Evolutionary conservation across 352 stramenopile genomes (phyloP), one percentile per base, ranked within the genome.

Genomic region (Vaucheria bursata): DNA sequence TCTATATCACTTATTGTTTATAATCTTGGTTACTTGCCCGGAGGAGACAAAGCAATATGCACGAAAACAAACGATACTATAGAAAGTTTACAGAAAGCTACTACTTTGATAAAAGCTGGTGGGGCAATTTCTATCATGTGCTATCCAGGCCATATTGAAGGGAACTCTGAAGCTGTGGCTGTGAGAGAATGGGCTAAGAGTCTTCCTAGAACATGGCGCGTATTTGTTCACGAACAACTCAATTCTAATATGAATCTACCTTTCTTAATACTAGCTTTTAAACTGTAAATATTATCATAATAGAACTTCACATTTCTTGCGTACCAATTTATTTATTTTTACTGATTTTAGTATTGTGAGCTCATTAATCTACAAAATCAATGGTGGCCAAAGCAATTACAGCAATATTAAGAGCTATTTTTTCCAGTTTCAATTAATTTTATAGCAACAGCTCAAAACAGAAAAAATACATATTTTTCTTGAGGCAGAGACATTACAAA

Each of bases 111-210:
- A 7, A 77, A 77, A 37, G 38, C 35, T 2, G 75, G 75, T 12
- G 75, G 75, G 37, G 71, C 74, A 53, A 80, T 80, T 40, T 73
- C 50, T 71, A 38, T 80, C 8, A 80, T 74, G 75, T 71, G 69
- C 29, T 80, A 80, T 38, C 67, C n/a, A 39, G 75, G 75, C 3
- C 75, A 80, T 53, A 7, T 7, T 6, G 39, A 80, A 69, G 75
- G 75, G 31, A 59, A 66, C 40, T 38, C 45, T 7, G 75, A 80
- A 64, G 74, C 39, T 18, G 75, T 66, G 29, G 75, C 75, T 32
- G 25, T 80, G 68, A 59, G 34, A 7, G 68, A 79, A 38, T 80
- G 70, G 31, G 75, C 38, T 34, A 59, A 68, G n/a, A 31, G 67
- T 5, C 33, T 80, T 7, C 36, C 66, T 37, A 67, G 29, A 32